Conservation (phyloP, 208 protist genomes). For the Trypanosoma brucei region DNA sequence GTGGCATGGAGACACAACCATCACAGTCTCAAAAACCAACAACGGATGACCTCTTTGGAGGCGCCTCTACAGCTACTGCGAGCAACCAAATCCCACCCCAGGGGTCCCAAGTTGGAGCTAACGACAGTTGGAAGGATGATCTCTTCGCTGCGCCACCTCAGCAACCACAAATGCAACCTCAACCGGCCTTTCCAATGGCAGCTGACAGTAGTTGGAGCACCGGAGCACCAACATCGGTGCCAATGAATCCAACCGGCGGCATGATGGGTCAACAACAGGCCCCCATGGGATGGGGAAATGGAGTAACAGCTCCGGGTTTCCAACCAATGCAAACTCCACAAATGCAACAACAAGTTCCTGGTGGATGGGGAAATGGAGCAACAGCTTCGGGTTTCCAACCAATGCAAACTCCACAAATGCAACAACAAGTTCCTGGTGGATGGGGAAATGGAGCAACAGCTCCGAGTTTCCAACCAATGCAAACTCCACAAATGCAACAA, state of each 20-base stretch:
- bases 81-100: not conserved
- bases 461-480: not conserved
- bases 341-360: not conserved
- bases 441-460: not conserved
- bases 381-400: not conserved
- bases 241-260: not conserved
- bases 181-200: constrained; percentile 43
- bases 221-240: constrained; percentile 18
- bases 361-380: not conserved
- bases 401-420: not conserved
- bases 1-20: not conserved
- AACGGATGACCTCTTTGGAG: not conserved
- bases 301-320: not conserved
- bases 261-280: not conserved
- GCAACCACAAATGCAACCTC: constrained; percentile 24
- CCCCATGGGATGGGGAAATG: not conserved
- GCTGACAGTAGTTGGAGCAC: constrained; percentile 26
- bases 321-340: not conserved
- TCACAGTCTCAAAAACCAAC: not conserved
- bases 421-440: not conserved
- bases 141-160: constrained; percentile 11
- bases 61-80: not conserved
- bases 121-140: constrained; percentile 18
- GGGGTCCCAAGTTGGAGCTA: not conserved
- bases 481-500: constrained; percentile 1